Evolutionary conservation across 805 yeast genomes (phyloP).

Genomic region (Candida ovalis): DNA sequence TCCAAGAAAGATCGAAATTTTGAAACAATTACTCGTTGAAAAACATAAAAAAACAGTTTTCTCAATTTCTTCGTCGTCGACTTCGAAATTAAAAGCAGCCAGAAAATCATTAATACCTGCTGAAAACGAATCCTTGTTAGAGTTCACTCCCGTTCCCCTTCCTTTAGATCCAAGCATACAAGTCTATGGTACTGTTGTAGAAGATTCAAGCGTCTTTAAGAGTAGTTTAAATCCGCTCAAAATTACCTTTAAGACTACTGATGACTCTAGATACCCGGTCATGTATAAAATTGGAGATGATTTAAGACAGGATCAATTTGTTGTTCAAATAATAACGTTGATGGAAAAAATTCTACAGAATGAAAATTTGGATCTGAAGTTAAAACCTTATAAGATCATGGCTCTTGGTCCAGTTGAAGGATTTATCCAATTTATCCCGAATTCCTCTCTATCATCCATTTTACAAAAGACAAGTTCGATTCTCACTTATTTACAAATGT

Average conservation of each 20-base stretch:
- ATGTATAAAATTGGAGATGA: conserved; percentile 98
- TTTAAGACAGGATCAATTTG: conserved; percentile 91
- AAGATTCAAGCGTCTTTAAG: conserved; percentile 82
- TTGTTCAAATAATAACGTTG: conserved; percentile 85
- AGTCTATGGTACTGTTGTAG: conserved; percentile 73
- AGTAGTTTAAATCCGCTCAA: conserved; percentile 87
- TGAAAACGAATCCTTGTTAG: conserved; percentile 30
- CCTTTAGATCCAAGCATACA: conserved; percentile 82
- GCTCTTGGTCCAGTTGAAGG: conserved; percentile 94
- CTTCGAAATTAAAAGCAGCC: conserved; percentile 8
- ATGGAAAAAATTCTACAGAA: conserved; percentile 87
- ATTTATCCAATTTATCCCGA: conserved; percentile 90
- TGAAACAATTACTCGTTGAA: conserved; percentile 56
- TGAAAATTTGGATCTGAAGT: conserved; percentile 83
- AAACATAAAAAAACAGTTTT: conserved; percentile 34
- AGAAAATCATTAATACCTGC: conserved; percentile 2
- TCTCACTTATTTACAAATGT: conserved; percentile 60
- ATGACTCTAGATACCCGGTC: conserved; percentile 57
- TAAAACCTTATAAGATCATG: conserved; percentile 84
- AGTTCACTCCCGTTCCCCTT: conserved; percentile 52
- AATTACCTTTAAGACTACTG: conserved; percentile 63
- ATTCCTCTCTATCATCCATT: conserved; percentile 81
- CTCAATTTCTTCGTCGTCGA: conserved; percentile 1
- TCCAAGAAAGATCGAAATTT: conserved; percentile 64
- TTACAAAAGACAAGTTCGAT: conserved; percentile 72